Percentiles rank a stretch among this genome's conserved stretches.
Conservation (phyloP, 192 early-diverging fungal species). For the Backusella parvicylindrica region DNA sequence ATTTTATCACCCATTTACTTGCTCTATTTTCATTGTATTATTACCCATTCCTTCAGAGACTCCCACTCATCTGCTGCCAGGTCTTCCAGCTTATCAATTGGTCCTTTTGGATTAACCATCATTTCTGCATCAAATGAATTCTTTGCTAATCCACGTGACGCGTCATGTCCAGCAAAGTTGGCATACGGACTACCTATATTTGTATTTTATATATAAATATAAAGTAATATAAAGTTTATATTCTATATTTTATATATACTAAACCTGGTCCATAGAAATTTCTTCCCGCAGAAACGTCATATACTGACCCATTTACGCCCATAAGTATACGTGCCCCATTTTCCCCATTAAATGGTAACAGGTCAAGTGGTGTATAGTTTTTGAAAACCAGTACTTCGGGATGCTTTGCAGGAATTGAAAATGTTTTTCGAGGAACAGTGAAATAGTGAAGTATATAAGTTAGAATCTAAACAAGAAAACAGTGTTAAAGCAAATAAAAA, state of each 20-base stretch:
- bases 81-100: conserved; percentile 80
- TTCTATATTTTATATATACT: conserved; percentile 6
- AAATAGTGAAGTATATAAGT: conserved; percentile 52
- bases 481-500: neutral
- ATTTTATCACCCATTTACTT: no score
- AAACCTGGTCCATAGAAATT: conserved; percentile 90
- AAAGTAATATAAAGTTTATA: neutral
- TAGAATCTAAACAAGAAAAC: conserved; percentile 23
- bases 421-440: conserved; percentile 25
- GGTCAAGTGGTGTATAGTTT: conserved; percentile 76
- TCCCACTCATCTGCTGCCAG: conserved; percentile 71
- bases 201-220: neutral
- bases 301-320: conserved; percentile 83
- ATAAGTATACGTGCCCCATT: conserved; percentile 68
- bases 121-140: conserved; percentile 79
- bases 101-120: conserved; percentile 59
- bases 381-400: conserved; percentile 59
- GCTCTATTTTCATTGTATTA: no score
- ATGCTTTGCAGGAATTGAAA: conserved; percentile 32
- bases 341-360: conserved; percentile 72
- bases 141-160: conserved; percentile 91
- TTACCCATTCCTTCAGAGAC: conserved; percentile 73
- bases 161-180: conserved; percentile 95
- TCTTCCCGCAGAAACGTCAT: conserved; percentile 80
- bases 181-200: conserved; percentile 82